Evolutionary conservation across 768 basidiomycete species (phyloP), one percentile per base, ranked within the genome.

Genomic region (Tylopilus sp.): DNA sequence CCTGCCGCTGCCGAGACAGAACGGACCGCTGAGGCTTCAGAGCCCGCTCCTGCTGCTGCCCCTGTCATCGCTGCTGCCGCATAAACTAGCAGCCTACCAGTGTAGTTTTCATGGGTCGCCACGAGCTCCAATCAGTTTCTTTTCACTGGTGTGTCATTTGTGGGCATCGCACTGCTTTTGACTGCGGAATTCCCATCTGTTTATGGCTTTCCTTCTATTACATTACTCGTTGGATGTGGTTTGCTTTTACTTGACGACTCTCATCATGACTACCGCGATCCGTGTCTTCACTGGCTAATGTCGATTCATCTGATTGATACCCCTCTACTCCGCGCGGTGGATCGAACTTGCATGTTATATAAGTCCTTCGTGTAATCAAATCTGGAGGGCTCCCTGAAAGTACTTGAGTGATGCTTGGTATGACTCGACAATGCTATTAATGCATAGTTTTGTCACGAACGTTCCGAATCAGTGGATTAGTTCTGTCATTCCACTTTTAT

Each of bases 21-120:
- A 62, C 64, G 69, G 14, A 66, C 64, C 6, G 56, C 57, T 28
- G 80, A 76, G 62, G 54, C 67, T 19, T 63, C 70, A 24, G 65
- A 68, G 36, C 69, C 73, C 9, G 61, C 60, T 53, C 77, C 85
- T 33, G 77, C 79, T 43, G 78, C 80, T 42, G 69, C 84, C 33
- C 82, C 87, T 46, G 82, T 85, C 54, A 87, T 92, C 54, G 83
- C 87, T 54, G 89, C 91, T 45, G 75, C 91, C 34, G 90, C 91
- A 76, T 94, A 83, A 84, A 68, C 58, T n/a, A n/a, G n/a, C 54
- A 50, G 43, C 25, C 19, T 21, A 3, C 1, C 14, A 49, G 48
- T 58, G 57, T 19, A 50, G 52, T 56, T 66, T 60, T 66, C 68
- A 70, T 65, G 77, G 7, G 12, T 81, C 70, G 80, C 79, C 76